A percentile compares a stretch with the other conserved stretches of the same genome.
Evolutionary conservation across 1,284 basidiomycete genomes (phyloP).

Genomic region (Fomitiporia mediterranea): DNA sequence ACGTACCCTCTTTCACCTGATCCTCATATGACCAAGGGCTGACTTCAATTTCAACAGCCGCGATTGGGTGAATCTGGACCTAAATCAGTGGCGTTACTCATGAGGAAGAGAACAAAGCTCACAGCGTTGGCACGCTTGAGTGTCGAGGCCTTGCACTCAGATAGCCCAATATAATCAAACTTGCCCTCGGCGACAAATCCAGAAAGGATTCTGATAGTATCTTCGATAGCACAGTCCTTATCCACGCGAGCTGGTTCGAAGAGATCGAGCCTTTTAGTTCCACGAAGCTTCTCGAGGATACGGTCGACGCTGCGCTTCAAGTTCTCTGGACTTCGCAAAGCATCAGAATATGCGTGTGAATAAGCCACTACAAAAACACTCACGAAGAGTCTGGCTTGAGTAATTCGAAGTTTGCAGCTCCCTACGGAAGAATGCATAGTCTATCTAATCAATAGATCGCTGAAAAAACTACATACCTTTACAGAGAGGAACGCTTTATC

Average conservation of each 20-base stretch:
- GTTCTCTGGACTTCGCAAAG: slow-evolving; percentile 33
- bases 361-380: slow-evolving; percentile 14
- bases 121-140: slow-evolving; percentile 40
- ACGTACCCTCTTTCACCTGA: slow-evolving; percentile 35
- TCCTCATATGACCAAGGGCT: slow-evolving; percentile 46
- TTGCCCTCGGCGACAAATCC: slow-evolving; percentile 37
- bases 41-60: slow-evolving; percentile 50
- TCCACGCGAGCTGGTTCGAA: slow-evolving; percentile 38
- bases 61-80: slow-evolving; percentile 25
- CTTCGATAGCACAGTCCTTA: slow-evolving; percentile 32
- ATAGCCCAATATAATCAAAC: slow-evolving; percentile 43
- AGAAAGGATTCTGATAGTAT: slow-evolving; percentile 28
- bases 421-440: slow-evolving; percentile 32
- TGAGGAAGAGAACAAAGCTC: slow-evolving; percentile 10
- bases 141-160: slow-evolving; percentile 44
- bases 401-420: slow-evolving; percentile 30
- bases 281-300: slow-evolving; percentile 36
- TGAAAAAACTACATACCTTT: slow-evolving; percentile 32
- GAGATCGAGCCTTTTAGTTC: slow-evolving; percentile 41
- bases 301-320: slow-evolving; percentile 37
- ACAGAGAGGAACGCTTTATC: slow-evolving; percentile 48
- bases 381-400: slow-evolving; percentile 29
- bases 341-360: neutral
- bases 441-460: neutral
- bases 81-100: neutral